A percentile compares a stretch with the other conserved stretches of the same genome.
Evolutionary conservation across 768 basidiomycete species (phyloP).

Genomic region (Naganishia vaughanmartiniae): DNA sequence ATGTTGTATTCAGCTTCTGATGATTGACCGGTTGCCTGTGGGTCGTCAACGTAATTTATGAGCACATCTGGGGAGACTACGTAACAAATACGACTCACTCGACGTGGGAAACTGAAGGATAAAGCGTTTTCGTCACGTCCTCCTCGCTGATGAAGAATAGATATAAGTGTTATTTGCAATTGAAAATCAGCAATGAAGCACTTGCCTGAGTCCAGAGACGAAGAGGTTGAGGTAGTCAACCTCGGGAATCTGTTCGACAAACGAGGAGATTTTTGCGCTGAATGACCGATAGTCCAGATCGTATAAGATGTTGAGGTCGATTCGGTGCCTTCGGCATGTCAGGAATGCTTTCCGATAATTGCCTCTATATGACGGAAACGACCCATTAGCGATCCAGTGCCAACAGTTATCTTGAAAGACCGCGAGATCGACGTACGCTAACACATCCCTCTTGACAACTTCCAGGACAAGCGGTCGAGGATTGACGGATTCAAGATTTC

Average conservation of each 20-base stretch:
- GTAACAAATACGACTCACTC: neutral
- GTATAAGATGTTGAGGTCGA: constrained; percentile 84
- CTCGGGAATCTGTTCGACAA: constrained; percentile 81
- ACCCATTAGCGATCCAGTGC: neutral
- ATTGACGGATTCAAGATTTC: constrained; percentile 92
- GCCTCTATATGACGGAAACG: constrained; percentile 56
- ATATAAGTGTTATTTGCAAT: neutral
- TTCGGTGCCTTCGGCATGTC: constrained; percentile 85
- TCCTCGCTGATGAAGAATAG: constrained; percentile 36
- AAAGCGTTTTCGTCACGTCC: constrained; percentile 49
- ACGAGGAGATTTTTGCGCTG: constrained; percentile 61
- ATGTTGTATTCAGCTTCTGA: constrained; percentile 64
- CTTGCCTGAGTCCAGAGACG: constrained; percentile 75
- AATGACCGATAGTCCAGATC: constrained; percentile 73
- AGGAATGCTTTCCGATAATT: constrained; percentile 83
- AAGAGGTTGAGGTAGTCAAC: constrained; percentile 92
- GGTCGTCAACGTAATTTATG: neutral
- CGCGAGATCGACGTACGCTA: constrained; percentile 59
- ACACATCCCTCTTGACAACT: constrained; percentile 72
- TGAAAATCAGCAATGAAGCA: neutral
- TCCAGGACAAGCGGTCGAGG: constrained; percentile 87
- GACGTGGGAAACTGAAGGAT: constrained; percentile 28
- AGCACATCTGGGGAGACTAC: neutral
- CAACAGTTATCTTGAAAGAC: neutral
- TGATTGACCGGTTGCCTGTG: constrained; percentile 9